Evolutionary conservation across 768 basidiomycete species (phyloP).

Genomic region (Stropharia rugosoannulata): DNA sequence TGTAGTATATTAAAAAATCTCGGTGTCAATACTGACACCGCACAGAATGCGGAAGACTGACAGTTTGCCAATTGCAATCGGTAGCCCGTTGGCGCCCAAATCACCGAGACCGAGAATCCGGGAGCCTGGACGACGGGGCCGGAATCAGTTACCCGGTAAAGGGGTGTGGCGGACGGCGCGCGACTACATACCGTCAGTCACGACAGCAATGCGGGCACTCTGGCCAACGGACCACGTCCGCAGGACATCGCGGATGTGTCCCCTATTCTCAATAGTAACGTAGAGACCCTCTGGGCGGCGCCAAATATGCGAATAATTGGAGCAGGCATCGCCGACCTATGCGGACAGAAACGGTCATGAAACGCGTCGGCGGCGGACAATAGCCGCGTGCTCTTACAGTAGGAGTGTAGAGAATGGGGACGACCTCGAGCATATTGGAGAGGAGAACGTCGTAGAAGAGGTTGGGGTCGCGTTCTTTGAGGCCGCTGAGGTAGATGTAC

Average conservation of each 20-base stretch:
- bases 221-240: constrained; percentile 45
- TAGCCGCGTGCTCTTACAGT: constrained; percentile 42
- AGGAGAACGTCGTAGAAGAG: constrained; percentile 68
- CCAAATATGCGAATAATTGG: constrained; percentile 71
- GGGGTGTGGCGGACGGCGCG: not conserved
- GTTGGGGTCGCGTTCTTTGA: constrained; percentile 60
- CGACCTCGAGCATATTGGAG: constrained; percentile 62
- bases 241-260: constrained; percentile 57
- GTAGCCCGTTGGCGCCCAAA: constrained; percentile 46
- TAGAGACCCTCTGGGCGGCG: constrained; percentile 59
- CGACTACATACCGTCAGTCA: constrained; percentile 60
- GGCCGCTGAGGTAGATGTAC: constrained; percentile 67
- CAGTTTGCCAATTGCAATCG: constrained; percentile 76
- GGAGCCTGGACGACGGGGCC: constrained; percentile 39
- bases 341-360: constrained; percentile 13
- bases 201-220: constrained; percentile 65
- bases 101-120: constrained; percentile 71
- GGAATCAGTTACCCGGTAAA: constrained; percentile 13
- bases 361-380: not conserved
- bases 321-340: constrained; percentile 70
- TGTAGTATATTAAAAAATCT: not conserved
- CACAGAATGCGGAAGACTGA: constrained; percentile 27
- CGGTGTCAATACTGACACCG: not conserved
- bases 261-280: constrained; percentile 67
- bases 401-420: constrained; percentile 76